Conservation (phyloP, 768 basidiomycete species). For the Rhodotorula taiwanensis region DNA sequence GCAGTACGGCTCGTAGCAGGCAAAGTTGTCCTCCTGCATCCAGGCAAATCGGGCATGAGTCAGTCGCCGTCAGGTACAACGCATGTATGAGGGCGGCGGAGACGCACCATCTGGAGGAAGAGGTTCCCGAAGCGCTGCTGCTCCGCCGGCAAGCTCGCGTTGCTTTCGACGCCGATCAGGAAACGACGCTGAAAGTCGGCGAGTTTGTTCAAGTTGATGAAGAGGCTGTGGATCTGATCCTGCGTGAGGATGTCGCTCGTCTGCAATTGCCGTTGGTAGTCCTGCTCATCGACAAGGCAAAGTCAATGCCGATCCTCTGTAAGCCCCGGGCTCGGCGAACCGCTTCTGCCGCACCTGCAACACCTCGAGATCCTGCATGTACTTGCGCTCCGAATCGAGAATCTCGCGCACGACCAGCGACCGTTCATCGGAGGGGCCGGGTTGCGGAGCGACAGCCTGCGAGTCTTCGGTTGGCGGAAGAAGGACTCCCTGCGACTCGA, state of each 20-base stretch:
- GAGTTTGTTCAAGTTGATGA: constrained; percentile 87
- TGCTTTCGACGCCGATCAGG: constrained; percentile 80
- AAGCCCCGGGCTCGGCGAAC: too few species aligned
- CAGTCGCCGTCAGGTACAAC: neutral
- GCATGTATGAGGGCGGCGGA: neutral
- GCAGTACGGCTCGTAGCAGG: constrained; percentile 94
- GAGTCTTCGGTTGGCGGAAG: constrained; percentile 18
- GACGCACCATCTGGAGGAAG: constrained; percentile 59
- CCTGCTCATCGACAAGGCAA: too few species aligned
- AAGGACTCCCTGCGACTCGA: constrained; percentile 56
- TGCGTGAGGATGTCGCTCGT: constrained; percentile 80
- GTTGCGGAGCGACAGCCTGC: constrained; percentile 5
- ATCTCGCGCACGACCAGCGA: constrained; percentile 62
- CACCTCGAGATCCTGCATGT: constrained; percentile 92
- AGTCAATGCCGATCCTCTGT: too few species aligned
- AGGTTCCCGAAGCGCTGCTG: constrained; percentile 81
- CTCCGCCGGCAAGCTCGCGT: constrained; percentile 70
- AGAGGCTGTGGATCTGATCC: constrained; percentile 91
- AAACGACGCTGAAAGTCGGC: constrained; percentile 95
- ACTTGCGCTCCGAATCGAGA: constrained; percentile 92
- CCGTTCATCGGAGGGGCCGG: constrained; percentile 33
- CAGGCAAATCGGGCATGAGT: constrained; percentile 20
- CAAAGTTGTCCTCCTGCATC: constrained; percentile 88
- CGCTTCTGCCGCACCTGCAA: too few species aligned
- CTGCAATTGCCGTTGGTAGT: constrained; percentile 77